A percentile compares a stretch with the other conserved stretches of the same genome.
Conservation (phyloP, 768 basidiomycete genomes). For the Trametes punicea region DNA sequence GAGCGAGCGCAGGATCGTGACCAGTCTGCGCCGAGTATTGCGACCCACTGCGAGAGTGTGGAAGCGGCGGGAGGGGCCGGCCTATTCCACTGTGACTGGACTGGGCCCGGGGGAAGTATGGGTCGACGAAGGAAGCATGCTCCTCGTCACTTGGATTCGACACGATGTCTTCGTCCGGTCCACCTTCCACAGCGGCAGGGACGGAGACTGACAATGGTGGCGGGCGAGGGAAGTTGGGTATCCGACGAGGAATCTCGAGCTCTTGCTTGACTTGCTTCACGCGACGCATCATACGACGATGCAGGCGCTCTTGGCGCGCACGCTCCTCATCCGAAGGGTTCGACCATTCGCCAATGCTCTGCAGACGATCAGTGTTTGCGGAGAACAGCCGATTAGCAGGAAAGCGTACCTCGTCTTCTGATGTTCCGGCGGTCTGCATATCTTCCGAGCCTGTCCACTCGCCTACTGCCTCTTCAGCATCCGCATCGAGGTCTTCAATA, state of each 20-base stretch:
- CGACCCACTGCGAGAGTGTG: slow-evolving; percentile 65
- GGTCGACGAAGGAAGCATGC: slow-evolving; percentile 10
- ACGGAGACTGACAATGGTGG: slow-evolving; percentile 43
- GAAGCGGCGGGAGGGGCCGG: slow-evolving; percentile 56
- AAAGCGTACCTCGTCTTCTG: slow-evolving; percentile 67
- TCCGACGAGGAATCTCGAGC: slow-evolving; percentile 59
- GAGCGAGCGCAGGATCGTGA: slow-evolving; percentile 60
- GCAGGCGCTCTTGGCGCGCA: slow-evolving; percentile 62
- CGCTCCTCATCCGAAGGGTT: slow-evolving; percentile 90
- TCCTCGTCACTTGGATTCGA: slow-evolving; percentile 88
- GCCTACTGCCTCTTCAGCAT: slow-evolving; percentile 44
- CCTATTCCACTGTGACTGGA: slow-evolving; percentile 42
- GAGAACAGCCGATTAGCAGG: slow-evolving; percentile 1
- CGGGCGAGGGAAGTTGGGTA: slow-evolving; percentile 80
- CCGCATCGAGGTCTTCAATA: slow-evolving; percentile 36
- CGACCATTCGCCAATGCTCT: slow-evolving; percentile 88
- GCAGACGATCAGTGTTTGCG: slow-evolving; percentile 23
- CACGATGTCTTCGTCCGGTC: slow-evolving; percentile 59
- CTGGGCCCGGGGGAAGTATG: slow-evolving; percentile 35
- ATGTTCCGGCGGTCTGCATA: slow-evolving; percentile 45
- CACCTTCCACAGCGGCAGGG: slow-evolving; percentile 17
- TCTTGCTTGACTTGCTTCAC: slow-evolving; percentile 38
- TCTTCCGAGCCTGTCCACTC: slow-evolving; percentile 90
- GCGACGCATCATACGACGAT: slow-evolving; percentile 58
- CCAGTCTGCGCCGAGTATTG: slow-evolving; percentile 44